A percentile compares a stretch with the other conserved stretches of the same genome.
These are phyloP conservation scores for Aspergillus coremiiformis DNA, from an alignment of 495 filamentous ascomycete species.

Conservation along the genomic window DNA sequence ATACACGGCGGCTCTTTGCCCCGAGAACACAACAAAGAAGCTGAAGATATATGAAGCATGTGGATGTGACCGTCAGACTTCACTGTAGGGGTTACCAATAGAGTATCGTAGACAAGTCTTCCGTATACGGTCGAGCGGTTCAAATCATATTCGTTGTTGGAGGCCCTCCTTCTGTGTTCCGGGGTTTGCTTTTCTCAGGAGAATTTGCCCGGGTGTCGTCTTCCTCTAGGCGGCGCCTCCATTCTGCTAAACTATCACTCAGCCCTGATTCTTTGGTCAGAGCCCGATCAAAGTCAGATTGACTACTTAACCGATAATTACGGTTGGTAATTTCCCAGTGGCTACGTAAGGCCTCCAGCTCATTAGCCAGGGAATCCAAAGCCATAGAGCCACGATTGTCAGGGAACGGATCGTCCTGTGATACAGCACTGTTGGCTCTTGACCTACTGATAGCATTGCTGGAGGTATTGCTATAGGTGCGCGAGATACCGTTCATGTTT, in stretches of 20 bases:
- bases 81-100: conserved; percentile 11
- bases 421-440: conserved; percentile 38
- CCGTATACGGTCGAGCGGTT: conserved; percentile 5
- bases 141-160: conserved; percentile 34
- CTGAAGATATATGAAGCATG: background rate
- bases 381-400: conserved; percentile 74
- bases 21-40: background rate
- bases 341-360: conserved; percentile 77
- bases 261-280: conserved; percentile 49
- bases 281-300: conserved; percentile 75
- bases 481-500: conserved; percentile 34
- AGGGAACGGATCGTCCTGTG: conserved; percentile 54
- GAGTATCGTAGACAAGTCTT: conserved; percentile 14
- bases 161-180: conserved; percentile 17
- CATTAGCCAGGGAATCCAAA: conserved; percentile 81
- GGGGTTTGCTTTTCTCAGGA: conserved; percentile 23
- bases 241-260: conserved; percentile 64
- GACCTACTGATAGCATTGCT: conserved; percentile 32
- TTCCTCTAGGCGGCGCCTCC: conserved; percentile 64
- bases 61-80: conserved; percentile 6
- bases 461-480: conserved; percentile 41
- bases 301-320: conserved; percentile 78
- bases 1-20: background rate
- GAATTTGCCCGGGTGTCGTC: conserved; percentile 40
- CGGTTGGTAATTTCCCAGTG: conserved; percentile 97